A percentile compares a stretch with the other conserved stretches of the same genome.
These are phyloP conservation scores for Apophysomyces variabilis DNA, from an alignment of 371 early-diverging fungal genomes.

Conservation along the genomic window DNA sequence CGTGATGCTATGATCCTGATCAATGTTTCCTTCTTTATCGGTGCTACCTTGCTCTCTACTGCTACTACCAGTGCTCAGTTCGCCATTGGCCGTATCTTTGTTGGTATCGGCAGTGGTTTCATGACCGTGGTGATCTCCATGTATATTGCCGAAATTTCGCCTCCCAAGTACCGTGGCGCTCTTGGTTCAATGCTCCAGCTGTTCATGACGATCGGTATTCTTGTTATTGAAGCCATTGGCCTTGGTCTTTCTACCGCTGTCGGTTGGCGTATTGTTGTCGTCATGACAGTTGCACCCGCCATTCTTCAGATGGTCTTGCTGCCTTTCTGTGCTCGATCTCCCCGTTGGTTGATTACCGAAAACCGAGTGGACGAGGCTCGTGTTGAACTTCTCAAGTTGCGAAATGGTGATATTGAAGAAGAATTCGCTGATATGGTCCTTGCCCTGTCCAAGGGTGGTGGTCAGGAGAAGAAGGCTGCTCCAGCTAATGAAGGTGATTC, in stretches of 20 bases:
- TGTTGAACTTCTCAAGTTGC: constrained; percentile 56
- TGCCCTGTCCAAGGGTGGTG: constrained; percentile 39
- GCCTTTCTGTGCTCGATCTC: constrained; percentile 78
- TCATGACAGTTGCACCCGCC: constrained; percentile 67
- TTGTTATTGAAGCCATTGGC: constrained; percentile 66
- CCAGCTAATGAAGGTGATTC: constrained; percentile 26
- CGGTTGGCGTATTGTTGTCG: constrained; percentile 71
- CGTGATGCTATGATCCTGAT: constrained; percentile 67
- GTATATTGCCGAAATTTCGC: constrained; percentile 84
- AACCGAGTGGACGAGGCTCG: constrained; percentile 66
- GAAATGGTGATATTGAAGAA: constrained; percentile 62
- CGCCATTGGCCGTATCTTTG: constrained; percentile 79
- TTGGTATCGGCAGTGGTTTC: constrained; percentile 85
- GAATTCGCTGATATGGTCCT: constrained; percentile 67
- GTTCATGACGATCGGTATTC: constrained; percentile 78
- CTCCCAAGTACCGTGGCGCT: constrained; percentile 73
- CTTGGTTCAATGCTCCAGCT: constrained; percentile 78
- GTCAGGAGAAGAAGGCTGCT: constrained; percentile 16
- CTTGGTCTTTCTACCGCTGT: constrained; percentile 62
- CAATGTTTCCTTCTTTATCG: constrained; percentile 67
- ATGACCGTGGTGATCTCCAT: constrained; percentile 79
- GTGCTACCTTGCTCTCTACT: constrained; percentile 66
- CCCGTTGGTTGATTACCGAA: constrained; percentile 69
- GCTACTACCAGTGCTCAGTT: constrained; percentile 67
- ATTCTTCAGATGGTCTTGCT: constrained; percentile 71